Evolutionary conservation across 31 red algal genomes (phyloP).

Genomic region (Porphyra umbilicalis): DNA sequence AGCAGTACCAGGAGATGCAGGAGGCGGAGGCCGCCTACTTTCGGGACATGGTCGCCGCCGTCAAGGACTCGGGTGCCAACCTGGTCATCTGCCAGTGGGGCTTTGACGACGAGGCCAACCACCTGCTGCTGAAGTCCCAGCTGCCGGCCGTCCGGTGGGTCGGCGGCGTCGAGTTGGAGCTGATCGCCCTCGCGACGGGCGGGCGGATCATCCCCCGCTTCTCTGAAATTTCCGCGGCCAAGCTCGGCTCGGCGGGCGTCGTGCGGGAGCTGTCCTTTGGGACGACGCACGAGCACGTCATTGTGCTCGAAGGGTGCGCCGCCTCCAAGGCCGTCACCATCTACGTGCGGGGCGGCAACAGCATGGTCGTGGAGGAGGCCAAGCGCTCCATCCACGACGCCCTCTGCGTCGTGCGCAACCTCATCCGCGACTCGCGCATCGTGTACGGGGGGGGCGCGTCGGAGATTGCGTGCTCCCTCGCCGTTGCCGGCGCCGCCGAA

Average conservation of each 20-base stretch:
- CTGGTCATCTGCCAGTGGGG: constrained; percentile 99
- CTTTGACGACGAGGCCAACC: constrained; percentile 99
- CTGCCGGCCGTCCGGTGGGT: constrained; percentile 98
- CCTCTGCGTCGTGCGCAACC: constrained; percentile 93
- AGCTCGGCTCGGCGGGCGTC: constrained; percentile 79
- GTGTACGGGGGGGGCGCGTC: constrained; percentile 96
- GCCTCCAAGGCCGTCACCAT: constrained; percentile 93
- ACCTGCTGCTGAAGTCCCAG: constrained; percentile 77
- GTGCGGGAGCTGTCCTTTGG: constrained; percentile 92
- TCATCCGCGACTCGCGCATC: constrained; percentile 90
- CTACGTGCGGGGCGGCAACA: constrained; percentile 94
- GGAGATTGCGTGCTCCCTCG: constrained; percentile 87
- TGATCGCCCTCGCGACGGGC: constrained; percentile 95
- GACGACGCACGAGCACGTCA: constrained; percentile 94
- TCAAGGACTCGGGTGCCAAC: constrained; percentile 93
- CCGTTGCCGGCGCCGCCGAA: constrained; percentile 78
- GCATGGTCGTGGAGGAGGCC: constrained; percentile 99
- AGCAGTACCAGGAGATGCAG: constrained; percentile 96
- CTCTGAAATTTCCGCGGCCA: constrained; percentile 79
- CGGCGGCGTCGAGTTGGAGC: constrained; percentile 95
- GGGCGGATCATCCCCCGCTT: constrained; percentile 97
- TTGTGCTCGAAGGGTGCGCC: constrained; percentile 87
- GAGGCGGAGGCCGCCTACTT: constrained; percentile 93
- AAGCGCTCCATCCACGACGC: constrained; percentile 98
- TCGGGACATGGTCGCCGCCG: constrained; percentile 87